phyloP scores from a whole-genome alignment of 257 asterid species.

The Fraxinus quadrangulata region DNA sequence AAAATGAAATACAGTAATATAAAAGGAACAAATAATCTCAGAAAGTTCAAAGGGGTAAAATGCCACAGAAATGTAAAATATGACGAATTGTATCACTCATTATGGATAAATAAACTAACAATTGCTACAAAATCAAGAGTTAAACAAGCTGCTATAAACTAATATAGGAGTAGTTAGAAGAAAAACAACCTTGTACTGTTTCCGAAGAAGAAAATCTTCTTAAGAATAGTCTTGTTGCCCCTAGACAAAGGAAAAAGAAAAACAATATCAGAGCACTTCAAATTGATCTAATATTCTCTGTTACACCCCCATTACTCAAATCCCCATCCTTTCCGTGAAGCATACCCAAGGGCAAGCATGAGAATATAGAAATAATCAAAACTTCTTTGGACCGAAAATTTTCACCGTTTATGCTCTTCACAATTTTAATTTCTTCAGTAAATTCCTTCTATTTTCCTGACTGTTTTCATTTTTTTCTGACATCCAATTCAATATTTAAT shows the following conservation, averaged over 20 bases:
- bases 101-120: slow-evolving; percentile 3
- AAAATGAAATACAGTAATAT: not conserved
- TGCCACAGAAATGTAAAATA: not conserved
- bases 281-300: not conserved
- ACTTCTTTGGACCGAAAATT: not conserved
- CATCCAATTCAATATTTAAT: not conserved
- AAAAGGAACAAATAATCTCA: not conserved
- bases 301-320: not conserved
- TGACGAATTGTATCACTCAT: not conserved
- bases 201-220: not conserved
- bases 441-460: not conserved
- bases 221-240: not conserved
- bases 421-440: not conserved
- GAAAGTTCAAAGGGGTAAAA: not conserved
- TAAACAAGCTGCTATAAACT: not conserved
- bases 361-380: not conserved
- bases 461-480: not conserved
- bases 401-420: not conserved
- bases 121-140: not conserved
- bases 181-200: not conserved
- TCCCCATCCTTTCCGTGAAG: not conserved
- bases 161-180: not conserved
- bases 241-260: not conserved
- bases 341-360: not conserved
- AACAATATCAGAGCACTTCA: not conserved